Evolutionary conservation across 2,329 filamentous ascomycete genomes (phyloP).

Genomic region (Diaporthe vaccinii): DNA sequence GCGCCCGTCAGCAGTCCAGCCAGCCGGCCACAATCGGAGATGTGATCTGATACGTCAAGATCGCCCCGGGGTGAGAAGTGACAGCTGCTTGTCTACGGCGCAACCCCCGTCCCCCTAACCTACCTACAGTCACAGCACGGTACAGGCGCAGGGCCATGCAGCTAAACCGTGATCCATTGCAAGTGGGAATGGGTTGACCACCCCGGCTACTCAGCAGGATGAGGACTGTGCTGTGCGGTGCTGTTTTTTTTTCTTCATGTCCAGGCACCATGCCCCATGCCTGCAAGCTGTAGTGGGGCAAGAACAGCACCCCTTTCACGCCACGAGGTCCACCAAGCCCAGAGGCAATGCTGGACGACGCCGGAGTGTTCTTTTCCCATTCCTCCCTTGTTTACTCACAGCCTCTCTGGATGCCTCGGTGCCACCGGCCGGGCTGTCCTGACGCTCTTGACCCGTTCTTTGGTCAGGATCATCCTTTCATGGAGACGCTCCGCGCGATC

Average conservation of each 20-base stretch:
- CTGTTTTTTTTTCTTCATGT: not conserved
- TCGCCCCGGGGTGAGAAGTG: conserved; percentile 34
- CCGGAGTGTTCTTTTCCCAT: not conserved
- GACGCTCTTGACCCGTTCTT: conserved; percentile 9
- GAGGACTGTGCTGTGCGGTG: not conserved
- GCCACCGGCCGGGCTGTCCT: conserved; percentile 24
- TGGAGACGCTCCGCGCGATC: conserved; percentile 6
- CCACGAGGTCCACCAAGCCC: conserved; percentile 9
- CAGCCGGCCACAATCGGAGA: conserved; percentile 27
- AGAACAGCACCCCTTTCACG: conserved; percentile 12
- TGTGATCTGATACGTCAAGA: conserved; percentile 38
- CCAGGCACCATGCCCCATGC: conserved; percentile 8
- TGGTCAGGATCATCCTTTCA: conserved; percentile 29
- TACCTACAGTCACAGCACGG: not conserved
- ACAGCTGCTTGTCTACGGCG: conserved; percentile 27
- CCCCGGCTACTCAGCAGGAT: not conserved
- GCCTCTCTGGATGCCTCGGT: conserved; percentile 25
- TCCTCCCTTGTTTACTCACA: not conserved
- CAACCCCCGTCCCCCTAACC: not conserved
- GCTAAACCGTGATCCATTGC: conserved; percentile 15
- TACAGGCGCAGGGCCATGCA: conserved; percentile 4
- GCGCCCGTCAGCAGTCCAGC: conserved; percentile 18
- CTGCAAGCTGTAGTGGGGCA: not conserved
- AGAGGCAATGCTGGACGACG: conserved; percentile 8
- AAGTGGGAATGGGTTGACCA: not conserved